phyloP scores from a whole-genome alignment of 352 stramenopile genomes.

The Pythium sukuiense region DNA sequence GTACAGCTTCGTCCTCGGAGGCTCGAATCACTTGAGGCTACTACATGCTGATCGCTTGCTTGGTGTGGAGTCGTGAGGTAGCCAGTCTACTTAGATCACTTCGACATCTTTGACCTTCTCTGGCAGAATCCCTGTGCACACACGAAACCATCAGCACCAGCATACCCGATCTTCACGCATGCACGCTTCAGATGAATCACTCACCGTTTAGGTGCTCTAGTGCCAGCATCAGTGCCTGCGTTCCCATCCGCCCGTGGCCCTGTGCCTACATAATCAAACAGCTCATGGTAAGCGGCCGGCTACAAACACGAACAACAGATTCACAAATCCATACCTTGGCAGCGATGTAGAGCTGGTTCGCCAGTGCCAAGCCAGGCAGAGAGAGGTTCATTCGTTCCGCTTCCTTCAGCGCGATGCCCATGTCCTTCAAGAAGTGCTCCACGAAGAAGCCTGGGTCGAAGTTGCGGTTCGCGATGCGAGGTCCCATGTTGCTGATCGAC shows the following conservation, averaged over 20 bases:
- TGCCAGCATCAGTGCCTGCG: conserved; percentile 84
- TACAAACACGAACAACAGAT: neutral
- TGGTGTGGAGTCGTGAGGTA: too few relatives aligned
- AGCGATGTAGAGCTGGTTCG: conserved; percentile 85
- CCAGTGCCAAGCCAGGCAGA: conserved; percentile 79
- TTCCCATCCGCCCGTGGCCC: conserved; percentile 76
- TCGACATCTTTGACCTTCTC: conserved; percentile 8
- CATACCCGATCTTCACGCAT: neutral
- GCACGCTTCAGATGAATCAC: neutral
- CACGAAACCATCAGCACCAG: conserved; percentile 3
- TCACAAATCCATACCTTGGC: conserved; percentile 50
- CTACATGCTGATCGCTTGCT: neutral
- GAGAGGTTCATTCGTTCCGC: conserved; percentile 84
- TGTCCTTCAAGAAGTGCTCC: conserved; percentile 92
- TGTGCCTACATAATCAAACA: conserved; percentile 45
- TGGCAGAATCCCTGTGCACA: conserved; percentile 7
- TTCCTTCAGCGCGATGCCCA: conserved; percentile 89
- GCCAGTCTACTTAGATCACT: conserved; percentile 1
- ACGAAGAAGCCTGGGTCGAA: conserved; percentile 91
- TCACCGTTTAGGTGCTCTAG: conserved; percentile 86
- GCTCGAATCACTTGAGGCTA: neutral
- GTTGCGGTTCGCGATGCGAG: conserved; percentile 85
- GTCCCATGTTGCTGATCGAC: conserved; percentile 90
- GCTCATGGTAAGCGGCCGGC: neutral
- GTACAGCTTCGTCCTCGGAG: neutral